These are phyloP conservation scores for Trametes hirsuta DNA, from an alignment of 1,284 basidiomycete species.

Conservation along the genomic window DNA sequence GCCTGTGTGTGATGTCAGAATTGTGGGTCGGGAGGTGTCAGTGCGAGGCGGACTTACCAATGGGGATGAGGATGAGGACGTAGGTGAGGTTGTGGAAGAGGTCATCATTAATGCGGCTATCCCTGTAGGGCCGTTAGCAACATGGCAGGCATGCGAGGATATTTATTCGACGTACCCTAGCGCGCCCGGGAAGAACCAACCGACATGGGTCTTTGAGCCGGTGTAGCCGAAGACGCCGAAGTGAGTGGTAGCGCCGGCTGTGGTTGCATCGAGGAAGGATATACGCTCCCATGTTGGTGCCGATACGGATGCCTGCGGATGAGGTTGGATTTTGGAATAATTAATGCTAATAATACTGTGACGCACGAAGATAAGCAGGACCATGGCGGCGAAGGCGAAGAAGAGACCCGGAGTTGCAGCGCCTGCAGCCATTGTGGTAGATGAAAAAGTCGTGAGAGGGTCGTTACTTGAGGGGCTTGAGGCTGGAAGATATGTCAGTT, in stretches of 20 bases:
- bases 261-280: slow-evolving; percentile 57
- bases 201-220: slow-evolving; percentile 55
- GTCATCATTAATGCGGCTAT: slow-evolving; percentile 47
- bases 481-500: neutral
- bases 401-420: slow-evolving; percentile 53
- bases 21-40: neutral
- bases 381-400: slow-evolving; percentile 61
- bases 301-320: slow-evolving; percentile 60
- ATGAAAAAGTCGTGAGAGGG: slow-evolving; percentile 15
- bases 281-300: slow-evolving; percentile 73
- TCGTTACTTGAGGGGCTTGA: slow-evolving; percentile 23
- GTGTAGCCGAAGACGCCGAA: slow-evolving; percentile 82
- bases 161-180: slow-evolving; percentile 37
- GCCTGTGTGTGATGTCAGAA: slow-evolving; percentile 38
- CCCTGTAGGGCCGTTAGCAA: slow-evolving; percentile 28
- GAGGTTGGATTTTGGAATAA: too few relatives aligned
- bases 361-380: slow-evolving; percentile 70
- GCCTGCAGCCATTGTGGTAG: slow-evolving; percentile 38
- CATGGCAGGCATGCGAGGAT: neutral
- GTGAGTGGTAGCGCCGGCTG: slow-evolving; percentile 40
- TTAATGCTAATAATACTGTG: neutral
- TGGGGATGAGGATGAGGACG: slow-evolving; percentile 76
- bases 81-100: slow-evolving; percentile 72
- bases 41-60: slow-evolving; percentile 47
- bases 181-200: slow-evolving; percentile 55